phyloP scores from a whole-genome alignment of 23 red algal species.

The Gracilaria domingensis region DNA sequence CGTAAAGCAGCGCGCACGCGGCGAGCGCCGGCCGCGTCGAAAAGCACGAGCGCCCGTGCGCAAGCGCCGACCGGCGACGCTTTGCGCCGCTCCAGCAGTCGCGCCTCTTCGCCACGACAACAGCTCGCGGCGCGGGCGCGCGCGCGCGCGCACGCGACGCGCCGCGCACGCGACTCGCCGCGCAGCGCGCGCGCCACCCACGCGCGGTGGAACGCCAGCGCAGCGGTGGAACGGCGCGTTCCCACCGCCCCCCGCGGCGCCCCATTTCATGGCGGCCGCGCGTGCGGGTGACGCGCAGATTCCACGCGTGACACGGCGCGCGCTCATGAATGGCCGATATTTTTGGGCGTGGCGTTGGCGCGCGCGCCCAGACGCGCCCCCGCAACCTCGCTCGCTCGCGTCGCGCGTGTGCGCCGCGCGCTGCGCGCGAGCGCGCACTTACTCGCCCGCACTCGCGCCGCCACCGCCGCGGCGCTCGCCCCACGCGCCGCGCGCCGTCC shows the following conservation, averaged over 20 bases:
- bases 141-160: no score
- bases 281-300: neutral
- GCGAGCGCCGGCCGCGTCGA: no score
- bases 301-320: slow-evolving; percentile 37
- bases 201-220: slow-evolving; percentile 5
- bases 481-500: neutral
- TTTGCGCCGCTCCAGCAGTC: neutral
- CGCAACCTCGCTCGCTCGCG: no score
- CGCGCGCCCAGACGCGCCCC: neutral
- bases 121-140: neutral
- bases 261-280: slow-evolving; percentile 1
- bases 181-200: neutral
- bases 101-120: neutral
- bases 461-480: neutral
- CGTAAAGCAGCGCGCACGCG: no score
- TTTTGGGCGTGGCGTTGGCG: neutral
- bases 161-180: no score
- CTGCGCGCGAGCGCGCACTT: neutral
- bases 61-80: no score
- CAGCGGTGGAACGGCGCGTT: slow-evolving; percentile 5
- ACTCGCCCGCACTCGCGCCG: slow-evolving; percentile 17
- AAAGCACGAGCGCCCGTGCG: no score
- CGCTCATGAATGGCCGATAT: slow-evolving; percentile 30
- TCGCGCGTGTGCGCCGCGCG: neutral
- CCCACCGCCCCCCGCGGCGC: neutral